A percentile compares a stretch with the other conserved stretches of the same genome.
These are phyloP conservation scores for Coniferiporia sulphurascens DNA, from an alignment of 1,284 basidiomycete genomes.

Conservation along the genomic window DNA sequence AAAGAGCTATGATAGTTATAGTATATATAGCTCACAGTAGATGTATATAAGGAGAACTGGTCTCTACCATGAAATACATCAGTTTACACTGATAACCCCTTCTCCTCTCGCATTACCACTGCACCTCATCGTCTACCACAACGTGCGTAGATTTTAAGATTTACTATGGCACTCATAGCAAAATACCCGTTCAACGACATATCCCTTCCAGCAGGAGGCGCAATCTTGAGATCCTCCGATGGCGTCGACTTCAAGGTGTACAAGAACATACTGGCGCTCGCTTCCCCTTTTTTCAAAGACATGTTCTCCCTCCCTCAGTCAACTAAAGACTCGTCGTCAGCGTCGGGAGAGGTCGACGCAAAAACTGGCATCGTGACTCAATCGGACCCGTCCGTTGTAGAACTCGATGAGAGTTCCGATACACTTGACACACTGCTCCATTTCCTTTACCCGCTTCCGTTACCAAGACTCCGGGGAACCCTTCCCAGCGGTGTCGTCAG, in stretches of 20 bases:
- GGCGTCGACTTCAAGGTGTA: conserved; percentile 23
- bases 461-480: conserved; percentile 22
- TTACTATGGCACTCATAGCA: too few species aligned
- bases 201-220: conserved; percentile 10
- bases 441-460: conserved; percentile 40
- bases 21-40: too few species aligned
- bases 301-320: conserved; percentile 26
- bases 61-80: too few species aligned
- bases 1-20: too few species aligned
- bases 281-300: conserved; percentile 24
- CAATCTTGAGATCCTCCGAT: conserved; percentile 22
- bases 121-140: too few species aligned
- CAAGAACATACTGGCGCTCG: conserved; percentile 22
- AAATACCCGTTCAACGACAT: background rate
- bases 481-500: background rate
- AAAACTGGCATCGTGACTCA: too few species aligned
- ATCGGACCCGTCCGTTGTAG: conserved; percentile 37
- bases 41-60: too few species aligned
- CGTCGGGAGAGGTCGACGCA: background rate
- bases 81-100: too few species aligned
- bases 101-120: too few species aligned
- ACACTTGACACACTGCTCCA: conserved; percentile 47
- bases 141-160: too few species aligned
- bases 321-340: background rate
- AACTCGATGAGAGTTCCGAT: conserved; percentile 45